Conservation (phyloP, 805 yeast species). For the Lipomyces chichibuensis region DNA sequence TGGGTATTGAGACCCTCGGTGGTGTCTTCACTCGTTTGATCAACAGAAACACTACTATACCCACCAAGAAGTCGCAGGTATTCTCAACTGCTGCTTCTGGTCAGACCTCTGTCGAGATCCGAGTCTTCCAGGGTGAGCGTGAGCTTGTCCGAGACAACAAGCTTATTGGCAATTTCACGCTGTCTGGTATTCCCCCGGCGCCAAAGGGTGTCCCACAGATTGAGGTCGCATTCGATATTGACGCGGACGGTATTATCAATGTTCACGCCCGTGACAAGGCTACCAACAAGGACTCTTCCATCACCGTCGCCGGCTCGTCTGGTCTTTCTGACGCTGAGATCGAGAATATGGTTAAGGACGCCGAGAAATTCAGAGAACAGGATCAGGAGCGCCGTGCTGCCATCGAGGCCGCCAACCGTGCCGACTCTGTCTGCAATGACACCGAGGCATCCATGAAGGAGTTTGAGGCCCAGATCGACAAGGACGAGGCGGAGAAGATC, state of each 20-base stretch:
- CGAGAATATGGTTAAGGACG: conserved; percentile 87
- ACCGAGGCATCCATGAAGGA: conserved; percentile 83
- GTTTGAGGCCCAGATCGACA: conserved; percentile 67
- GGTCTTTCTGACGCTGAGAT: conserved; percentile 89
- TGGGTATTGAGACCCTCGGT: conserved; percentile 97
- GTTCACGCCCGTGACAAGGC: conserved; percentile 94
- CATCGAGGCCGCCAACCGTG: conserved; percentile 82
- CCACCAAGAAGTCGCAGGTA: conserved; percentile 94
- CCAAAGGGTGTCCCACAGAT: conserved; percentile 94
- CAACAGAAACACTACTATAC: conserved; percentile 93
- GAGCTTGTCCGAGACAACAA: conserved; percentile 97
- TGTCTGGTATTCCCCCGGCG: conserved; percentile 93
- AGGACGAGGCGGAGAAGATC: conserved; percentile 58
- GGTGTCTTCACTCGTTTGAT: conserved; percentile 94
- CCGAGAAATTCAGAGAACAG: conserved; percentile 84
- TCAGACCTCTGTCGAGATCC: conserved; percentile 94
- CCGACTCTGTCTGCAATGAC: conserved; percentile 81
- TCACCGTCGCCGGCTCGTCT: conserved; percentile 94
- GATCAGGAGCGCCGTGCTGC: conserved; percentile 85
- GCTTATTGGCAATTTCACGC: conserved; percentile 94
- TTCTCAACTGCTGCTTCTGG: conserved; percentile 97
- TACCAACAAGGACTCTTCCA: conserved; percentile 89
- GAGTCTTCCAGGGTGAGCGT: conserved; percentile 99
- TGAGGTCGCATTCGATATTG: conserved; percentile 93
- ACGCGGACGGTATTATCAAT: conserved; percentile 96